A percentile compares a stretch with the other conserved stretches of the same genome.
Evolutionary conservation across 2,329 filamentous ascomycete genomes (phyloP).

Genomic region (Clarireedia sp.): DNA sequence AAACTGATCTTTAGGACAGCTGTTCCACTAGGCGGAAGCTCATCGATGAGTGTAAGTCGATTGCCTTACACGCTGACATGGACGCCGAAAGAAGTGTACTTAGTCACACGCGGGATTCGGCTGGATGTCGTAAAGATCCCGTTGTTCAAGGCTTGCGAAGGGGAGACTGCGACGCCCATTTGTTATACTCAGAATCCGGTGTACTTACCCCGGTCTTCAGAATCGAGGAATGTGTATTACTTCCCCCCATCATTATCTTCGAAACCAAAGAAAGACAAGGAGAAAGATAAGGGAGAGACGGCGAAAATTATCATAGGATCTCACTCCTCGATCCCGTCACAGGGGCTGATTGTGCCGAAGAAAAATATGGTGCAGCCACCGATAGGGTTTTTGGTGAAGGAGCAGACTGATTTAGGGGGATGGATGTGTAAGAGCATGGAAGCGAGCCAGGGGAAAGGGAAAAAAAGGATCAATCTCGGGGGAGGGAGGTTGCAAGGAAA

Average conservation of each 20-base stretch:
- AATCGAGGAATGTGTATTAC: conserved; percentile 3
- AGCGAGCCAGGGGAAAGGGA: background rate
- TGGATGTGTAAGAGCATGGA: background rate
- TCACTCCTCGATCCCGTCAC: background rate
- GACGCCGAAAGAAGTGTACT: background rate
- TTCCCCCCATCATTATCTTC: background rate
- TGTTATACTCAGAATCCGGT: background rate
- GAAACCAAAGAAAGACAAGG: background rate
- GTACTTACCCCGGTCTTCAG: background rate
- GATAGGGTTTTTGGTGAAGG: background rate
- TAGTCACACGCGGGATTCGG: background rate
- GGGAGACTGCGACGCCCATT: background rate
- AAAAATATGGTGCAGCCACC: background rate
- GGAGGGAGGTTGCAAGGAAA: conserved; percentile 1
- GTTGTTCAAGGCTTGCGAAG: background rate
- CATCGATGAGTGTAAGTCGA: background rate
- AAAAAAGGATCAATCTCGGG: background rate
- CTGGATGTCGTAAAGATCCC: background rate
- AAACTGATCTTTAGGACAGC: background rate
- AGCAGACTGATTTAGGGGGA: background rate
- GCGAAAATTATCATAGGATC: background rate
- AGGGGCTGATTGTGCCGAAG: background rate
- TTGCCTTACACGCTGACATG: background rate
- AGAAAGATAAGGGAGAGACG: background rate
- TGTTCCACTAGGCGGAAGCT: background rate